Base-by-base conservation (phyloP, 1,284 basidiomycete species). In the Moesziomyces sp. region DNA sequence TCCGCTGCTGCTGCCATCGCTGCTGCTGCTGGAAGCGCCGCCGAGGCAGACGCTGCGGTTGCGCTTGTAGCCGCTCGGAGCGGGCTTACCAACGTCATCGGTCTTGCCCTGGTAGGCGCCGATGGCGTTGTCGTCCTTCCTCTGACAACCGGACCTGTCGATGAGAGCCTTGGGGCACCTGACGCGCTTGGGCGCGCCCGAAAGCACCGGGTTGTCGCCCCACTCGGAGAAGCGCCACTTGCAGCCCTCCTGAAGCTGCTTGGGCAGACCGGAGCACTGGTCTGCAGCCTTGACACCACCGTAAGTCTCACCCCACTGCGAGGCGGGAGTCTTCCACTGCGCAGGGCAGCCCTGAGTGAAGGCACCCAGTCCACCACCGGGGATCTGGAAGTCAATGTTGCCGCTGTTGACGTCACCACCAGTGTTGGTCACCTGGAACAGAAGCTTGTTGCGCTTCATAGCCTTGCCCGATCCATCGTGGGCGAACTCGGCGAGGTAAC, bases 361-460 rank as follows among this genome's bases (percentile, higher is more conserved):
- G n/a, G 50, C 52, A 35, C 71, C 71, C 38, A 74, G 5, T 48
- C 71, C 71, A 35, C 71, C 71, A 42, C 71, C 71, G n/a, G 71
- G 65, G 43, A 74, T 68, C 44, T 63, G 60, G 44, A 74, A 43
- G 52, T 74, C 71, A 28, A 74, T 42, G 61, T 69, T 65, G 14
- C 58, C 44, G 19, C 51, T 58, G 46, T 64, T 40, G 7, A 68
- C 61, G 26, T 73, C 70, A 11, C 60, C 53, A 24, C 70, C 70
- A 6, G 52, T 56, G 61, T 69, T 74, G 46, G 55, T 58, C 19
- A 65, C 65, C 46, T 74, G 71, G 58, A 74, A 58, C 24, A 74
- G 50, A 14, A 74, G 55, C 52, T 74, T 69, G 52, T 60, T 64
- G 23, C 49, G 38, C 64, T 62, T 61, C 49, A 73, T 56, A 3